These are phyloP conservation scores for Nitzschia sp. DNA, from an alignment of 108 stramenopile species.

Conservation along the genomic window DNA sequence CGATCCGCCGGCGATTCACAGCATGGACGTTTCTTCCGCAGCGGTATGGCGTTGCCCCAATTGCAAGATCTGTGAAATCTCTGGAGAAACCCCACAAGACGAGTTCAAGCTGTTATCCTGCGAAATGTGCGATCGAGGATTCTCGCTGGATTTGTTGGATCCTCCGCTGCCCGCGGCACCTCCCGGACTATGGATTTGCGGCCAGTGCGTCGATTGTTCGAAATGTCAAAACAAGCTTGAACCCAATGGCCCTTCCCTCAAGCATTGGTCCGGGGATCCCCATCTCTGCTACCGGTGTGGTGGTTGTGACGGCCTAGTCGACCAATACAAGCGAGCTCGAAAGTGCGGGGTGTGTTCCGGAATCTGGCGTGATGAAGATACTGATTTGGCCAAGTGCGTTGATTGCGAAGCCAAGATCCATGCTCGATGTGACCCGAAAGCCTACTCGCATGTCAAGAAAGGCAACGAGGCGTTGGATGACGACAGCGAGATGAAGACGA, in stretches of 20 bases:
- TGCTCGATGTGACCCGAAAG: conserved; percentile 36
- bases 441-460: conserved; percentile 25
- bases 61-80: conserved; percentile 91
- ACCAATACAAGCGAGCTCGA: conserved; percentile 12
- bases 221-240: conserved; percentile 44
- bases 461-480: neutral
- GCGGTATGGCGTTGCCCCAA: conserved; percentile 88
- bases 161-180: conserved; percentile 69
- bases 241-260: conserved; percentile 39
- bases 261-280: conserved; percentile 66
- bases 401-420: conserved; percentile 43
- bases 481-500: conserved; percentile 8
- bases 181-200: conserved; percentile 72
- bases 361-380: conserved; percentile 49
- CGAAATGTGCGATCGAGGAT: conserved; percentile 88
- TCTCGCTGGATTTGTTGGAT: conserved; percentile 66
- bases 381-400: conserved; percentile 44
- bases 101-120: conserved; percentile 77
- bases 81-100: conserved; percentile 60
- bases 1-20: too few relatives aligned
- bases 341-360: conserved; percentile 52
- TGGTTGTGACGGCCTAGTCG: conserved; percentile 57
- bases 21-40: conserved; percentile 62
- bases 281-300: conserved; percentile 65
- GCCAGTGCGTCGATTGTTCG: conserved; percentile 68